Base-by-base conservation (phyloP, 495 filamentous ascomycete species). In the Penicillium taxi region DNA sequence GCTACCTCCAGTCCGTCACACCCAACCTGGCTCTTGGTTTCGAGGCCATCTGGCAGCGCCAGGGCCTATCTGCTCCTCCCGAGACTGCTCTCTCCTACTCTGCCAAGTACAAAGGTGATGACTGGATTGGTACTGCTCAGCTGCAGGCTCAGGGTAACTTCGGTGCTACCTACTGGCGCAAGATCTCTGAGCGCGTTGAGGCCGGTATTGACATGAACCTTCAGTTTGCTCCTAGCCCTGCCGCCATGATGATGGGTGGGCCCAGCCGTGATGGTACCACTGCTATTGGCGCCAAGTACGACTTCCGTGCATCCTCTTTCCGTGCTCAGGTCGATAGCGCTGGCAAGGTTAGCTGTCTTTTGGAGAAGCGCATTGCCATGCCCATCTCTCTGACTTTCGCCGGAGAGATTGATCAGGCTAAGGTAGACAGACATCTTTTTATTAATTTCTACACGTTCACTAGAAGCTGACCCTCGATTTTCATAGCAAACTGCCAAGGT, bases 151-250 rank as follows among this genome's bases (percentile, higher is more conserved):
- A 86, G 59, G 86, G 90, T 27, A 84, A 78, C 29, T 61, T 99
- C 35, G 84, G 82, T 49, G 80, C 87, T n/a, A 87, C 87, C 5
- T 99, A 90, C 75, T 99, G 93, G 93, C 78, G 83, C 47, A 81
- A 74, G 50, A 64, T 99, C 49, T 87, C 86, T n/a, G 91, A 96
- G 37, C 86, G 86, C 55, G 86, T 99, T 19, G 89, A 96, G 63
- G 89, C 86, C 39, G 93, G 93, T 61, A 86, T 94, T 44, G 90
- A 96, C 45, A 77, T 91, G 74, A 94, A 90, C 56, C 75, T 99
- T 37, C 76, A 84, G 46, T 81, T 94, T 51, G 73, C 76, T 21
- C 86, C 86, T 33, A 67, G 45, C 26, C 50, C 64, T 9, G 66
- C 77, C 28, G 67, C 72, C 32, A 66, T 67, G 28, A 78, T 91